Evolutionary conservation across 148 eudicot genomes (phyloP), one percentile per base, ranked within the genome.

Genomic region (Rhododendron kiyosumense): DNA sequence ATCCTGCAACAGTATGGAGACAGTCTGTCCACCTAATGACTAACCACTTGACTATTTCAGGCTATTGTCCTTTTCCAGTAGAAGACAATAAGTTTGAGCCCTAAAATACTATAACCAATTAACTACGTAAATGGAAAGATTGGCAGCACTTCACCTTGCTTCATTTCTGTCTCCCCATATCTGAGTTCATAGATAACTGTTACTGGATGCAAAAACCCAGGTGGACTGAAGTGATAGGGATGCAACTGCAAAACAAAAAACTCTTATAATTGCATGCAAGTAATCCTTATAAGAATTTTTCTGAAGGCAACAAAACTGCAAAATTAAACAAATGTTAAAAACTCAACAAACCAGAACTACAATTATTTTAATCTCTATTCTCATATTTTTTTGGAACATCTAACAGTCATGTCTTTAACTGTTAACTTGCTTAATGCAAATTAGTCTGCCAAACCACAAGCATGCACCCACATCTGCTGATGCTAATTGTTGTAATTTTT

Each of bases 121-220:
- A 26, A 49, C 24, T 26, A 30, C 5, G 49, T 74, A 81, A 61
- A 49, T 17, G 48, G 15, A 83, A 38, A 34, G 75, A 78, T 85
- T 13, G 65, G 51, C n/a, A 79, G 73, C 76, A 59, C 77, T 76
- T 67, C 87, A 97, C 99, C 98, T 95, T 94, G 98, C 93, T 94
- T 93, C 80, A 92, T 81, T 90, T 97, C 98, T 57, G 93, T 94
- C 91, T 97, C 99, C 76, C 99, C 98, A 90, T 94, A 95, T 76
- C 88, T 92, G 84, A 91, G 88, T 79, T 97, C 99, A 89, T 95
- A 95, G 41, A 92, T 84, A 73, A 91, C 96, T 77, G 98, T 93
- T 79, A 95, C 74, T 82, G 99, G 99, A 89, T 92, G 96, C 78
- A 91, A 78, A 86, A 97, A 76, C 63, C 96, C 98, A 32, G 98